Base-by-base conservation (phyloP, 169 alveolate species). In the Toxoplasma gondii region DNA sequence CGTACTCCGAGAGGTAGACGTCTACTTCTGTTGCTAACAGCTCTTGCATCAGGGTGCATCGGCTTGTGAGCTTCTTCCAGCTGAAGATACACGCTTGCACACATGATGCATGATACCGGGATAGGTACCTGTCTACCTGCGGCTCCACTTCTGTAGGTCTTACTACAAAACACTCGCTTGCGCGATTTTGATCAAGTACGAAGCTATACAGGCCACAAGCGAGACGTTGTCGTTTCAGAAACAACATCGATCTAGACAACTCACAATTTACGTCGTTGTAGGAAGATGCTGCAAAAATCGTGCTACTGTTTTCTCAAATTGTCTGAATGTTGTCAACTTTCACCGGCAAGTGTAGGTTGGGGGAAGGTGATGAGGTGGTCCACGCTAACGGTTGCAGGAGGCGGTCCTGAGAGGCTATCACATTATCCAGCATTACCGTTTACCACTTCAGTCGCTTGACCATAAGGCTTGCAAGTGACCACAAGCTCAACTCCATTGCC, bases 11-110 rank as follows among this genome's bases (percentile, higher is more conserved):
- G 67, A 39, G n/a, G 67, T n/a, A 41, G 27, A 82, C 90, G 24
- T 82, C 69, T 16, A 82, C n/a, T 82, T 82, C 90, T 10, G 67
- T 82, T 27, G 38, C 19, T n/a, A 82, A 31, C 36, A 82, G 90
- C 67, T 82, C 90, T n/a, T 82, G 90, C 90, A 82, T 82, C 69
- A 82, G 1, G 22, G 90, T 82, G 90, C 90, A 82, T 43, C 90
- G 90, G 31, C 90, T 41, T 12, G 90, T 82, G 67, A 45, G 90
- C 67, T 43, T 82, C 17, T 49, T 19, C 90, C 90, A 82, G 90
- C 90, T 82, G 90, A 31, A 82, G 69, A 45, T 29, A 36, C 43
- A 74, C 9, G 27, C 16, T 36, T 24, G 39, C 84, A 27, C 84
- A 74, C 84, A 64, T 29, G 78, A 64, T 2, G 78, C 36, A 24